Base-by-base conservation (phyloP, 805 yeast species). In the Saccharomycodes ludwigii region DNA sequence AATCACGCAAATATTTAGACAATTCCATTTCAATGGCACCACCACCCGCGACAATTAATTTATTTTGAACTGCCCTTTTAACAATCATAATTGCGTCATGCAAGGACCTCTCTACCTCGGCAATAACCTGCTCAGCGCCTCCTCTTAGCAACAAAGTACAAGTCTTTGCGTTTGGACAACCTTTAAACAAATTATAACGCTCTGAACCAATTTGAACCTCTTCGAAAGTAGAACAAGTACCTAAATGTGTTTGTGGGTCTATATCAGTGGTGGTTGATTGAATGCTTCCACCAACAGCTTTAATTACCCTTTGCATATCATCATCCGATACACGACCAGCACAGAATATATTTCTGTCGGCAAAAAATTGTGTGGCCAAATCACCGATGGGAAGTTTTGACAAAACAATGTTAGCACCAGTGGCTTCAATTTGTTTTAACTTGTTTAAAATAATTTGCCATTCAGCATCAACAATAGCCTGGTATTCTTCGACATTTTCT, bases 71-170 rank as follows among this genome's bases (percentile, higher is more conserved):
- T 2, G 97, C 93, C 47, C 98, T 71, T 61, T 86, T 88, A 28
- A 88, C 97, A 54, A 91, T 86, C 98, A 88, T 88, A 31, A 91
- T 84, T 31, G 98, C 98, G 61, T 91, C 99, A 52, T 91, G 97
- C 43, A 91, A 66, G 2, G 96, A 88, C 59, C 98, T 73, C 57
- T 91, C 98, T 17, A 93, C 95, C 63, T 91, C 98, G 34, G 94
- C 95, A 50, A 91, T 77, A 24, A 91, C 93, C 65, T 91, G 98
- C 49, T 88, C 96, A 16, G 97, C 95, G 41, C 98, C 97, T 42
- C 99, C 98, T 58, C 99, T 75, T 50, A 91, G 66, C 24, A 91
- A 65, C 45, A 91, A 65, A 3, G 99, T 91, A 63, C 96, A 86
- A 0, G 98, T 86, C 58, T 79, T 79, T 23, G 96, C 81, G 57